phyloP scores from a whole-genome alignment of 768 basidiomycete species.

The Kockovaella imperatae region DNA sequence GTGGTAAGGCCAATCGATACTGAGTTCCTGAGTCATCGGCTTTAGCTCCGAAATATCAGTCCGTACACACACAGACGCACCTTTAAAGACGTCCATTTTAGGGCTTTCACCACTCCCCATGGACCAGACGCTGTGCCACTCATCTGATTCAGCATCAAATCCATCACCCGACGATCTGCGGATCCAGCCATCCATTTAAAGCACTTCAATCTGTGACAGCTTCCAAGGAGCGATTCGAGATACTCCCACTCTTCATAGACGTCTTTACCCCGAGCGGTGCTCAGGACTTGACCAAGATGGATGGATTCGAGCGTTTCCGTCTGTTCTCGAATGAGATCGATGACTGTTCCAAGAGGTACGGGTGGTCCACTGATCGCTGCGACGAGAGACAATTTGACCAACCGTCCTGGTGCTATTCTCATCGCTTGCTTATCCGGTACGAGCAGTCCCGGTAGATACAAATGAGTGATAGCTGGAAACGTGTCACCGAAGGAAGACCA shows the following conservation, averaged over 20 bases:
- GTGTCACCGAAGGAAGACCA: constrained; percentile 10
- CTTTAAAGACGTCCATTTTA: too few species aligned
- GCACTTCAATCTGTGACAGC: too few species aligned
- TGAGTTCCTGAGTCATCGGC: constrained; percentile 4
- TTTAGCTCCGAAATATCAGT: neutral
- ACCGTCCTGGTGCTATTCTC: constrained; percentile 2
- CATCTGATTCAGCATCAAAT: too few species aligned
- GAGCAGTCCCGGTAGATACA: constrained; percentile 19
- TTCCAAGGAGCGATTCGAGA: neutral
- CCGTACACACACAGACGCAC: too few species aligned
- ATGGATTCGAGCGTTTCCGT: constrained; percentile 6
- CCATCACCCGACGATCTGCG: too few species aligned
- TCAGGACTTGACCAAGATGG: constrained; percentile 16
- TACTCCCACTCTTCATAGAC: neutral
- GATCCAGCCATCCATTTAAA: too few species aligned
- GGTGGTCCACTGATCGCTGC: constrained; percentile 22
- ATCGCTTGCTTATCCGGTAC: constrained; percentile 12
- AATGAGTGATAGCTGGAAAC: constrained; percentile 27
- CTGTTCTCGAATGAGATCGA: constrained; percentile 12
- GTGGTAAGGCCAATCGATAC: constrained; percentile 1
- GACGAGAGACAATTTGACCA: constrained; percentile 16
- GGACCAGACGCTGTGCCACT: too few species aligned
- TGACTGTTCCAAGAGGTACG: constrained; percentile 15
- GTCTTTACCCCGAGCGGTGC: neutral
- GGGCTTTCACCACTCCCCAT: too few species aligned